Evolutionary conservation across 2,329 filamentous ascomycete genomes (phyloP).

Genomic region (Gnomoniopsis smithogilvyi): DNA sequence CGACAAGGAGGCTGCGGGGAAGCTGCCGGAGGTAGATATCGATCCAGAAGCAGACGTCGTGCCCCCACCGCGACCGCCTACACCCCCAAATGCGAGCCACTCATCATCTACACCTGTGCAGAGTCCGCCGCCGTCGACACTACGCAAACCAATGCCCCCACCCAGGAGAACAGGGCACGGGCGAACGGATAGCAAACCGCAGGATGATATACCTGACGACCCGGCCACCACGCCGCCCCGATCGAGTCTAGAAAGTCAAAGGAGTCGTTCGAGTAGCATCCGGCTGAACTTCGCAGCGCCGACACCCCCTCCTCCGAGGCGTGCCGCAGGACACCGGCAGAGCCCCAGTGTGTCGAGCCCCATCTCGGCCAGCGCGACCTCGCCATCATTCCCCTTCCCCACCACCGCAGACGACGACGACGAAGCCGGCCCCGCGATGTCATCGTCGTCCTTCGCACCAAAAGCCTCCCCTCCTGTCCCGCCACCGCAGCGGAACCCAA

Average conservation of each 20-base stretch:
- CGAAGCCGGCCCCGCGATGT: conserved; percentile 7
- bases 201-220: conserved; percentile 32
- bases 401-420: neutral
- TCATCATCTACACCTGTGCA: conserved; percentile 28
- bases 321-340: conserved; percentile 34
- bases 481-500: conserved; percentile 30
- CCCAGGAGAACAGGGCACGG: conserved; percentile 47
- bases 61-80: conserved; percentile 33
- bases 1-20: conserved; percentile 51
- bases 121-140: conserved; percentile 24
- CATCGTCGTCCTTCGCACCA: conserved; percentile 19
- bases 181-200: conserved; percentile 41
- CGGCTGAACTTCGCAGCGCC: conserved; percentile 41
- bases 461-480: conserved; percentile 34
- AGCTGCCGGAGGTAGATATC: conserved; percentile 40
- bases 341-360: conserved; percentile 10
- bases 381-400: conserved; percentile 23
- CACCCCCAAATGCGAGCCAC: conserved; percentile 35
- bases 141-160: conserved; percentile 43
- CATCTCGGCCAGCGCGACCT: conserved; percentile 3
- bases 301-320: conserved; percentile 53
- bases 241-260: conserved; percentile 48
- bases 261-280: conserved; percentile 43
- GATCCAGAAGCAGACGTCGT: conserved; percentile 26
- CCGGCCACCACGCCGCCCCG: conserved; percentile 33